These are phyloP conservation scores for Kluyveromyces lactis DNA, from an alignment of 805 yeast genomes.

Conservation along the genomic window DNA sequence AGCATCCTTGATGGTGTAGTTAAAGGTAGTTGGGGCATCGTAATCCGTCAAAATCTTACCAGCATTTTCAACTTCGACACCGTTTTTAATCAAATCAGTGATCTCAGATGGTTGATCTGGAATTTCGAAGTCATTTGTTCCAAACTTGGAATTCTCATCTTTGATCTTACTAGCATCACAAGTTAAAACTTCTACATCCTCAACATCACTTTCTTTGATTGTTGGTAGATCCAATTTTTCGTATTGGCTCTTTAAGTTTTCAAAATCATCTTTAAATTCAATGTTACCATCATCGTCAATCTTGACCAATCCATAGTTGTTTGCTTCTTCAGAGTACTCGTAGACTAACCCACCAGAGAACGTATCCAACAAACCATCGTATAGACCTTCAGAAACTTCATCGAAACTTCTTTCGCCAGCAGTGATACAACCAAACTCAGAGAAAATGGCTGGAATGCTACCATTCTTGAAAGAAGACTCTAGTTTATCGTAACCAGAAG, in stretches of 20 bases:
- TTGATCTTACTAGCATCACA: slow-evolving; percentile 36
- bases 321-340: slow-evolving; percentile 68
- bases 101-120: slow-evolving; percentile 41
- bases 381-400: slow-evolving; percentile 63
- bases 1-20: slow-evolving; percentile 33
- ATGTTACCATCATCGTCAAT: slow-evolving; percentile 38
- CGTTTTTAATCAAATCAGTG: slow-evolving; percentile 37
- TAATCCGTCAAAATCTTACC: slow-evolving; percentile 38
- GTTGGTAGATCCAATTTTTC: slow-evolving; percentile 30
- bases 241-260: slow-evolving; percentile 39
- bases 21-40: slow-evolving; percentile 30
- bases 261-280: slow-evolving; percentile 40
- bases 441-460: slow-evolving; percentile 58
- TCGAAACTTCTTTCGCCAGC: slow-evolving; percentile 74
- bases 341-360: slow-evolving; percentile 92
- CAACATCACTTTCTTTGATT: slow-evolving; percentile 32
- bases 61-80: slow-evolving; percentile 37
- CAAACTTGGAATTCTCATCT: slow-evolving; percentile 33
- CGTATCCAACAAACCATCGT: slow-evolving; percentile 54
- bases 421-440: slow-evolving; percentile 80
- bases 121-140: slow-evolving; percentile 37
- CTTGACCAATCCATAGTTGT: slow-evolving; percentile 69
- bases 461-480: slow-evolving; percentile 50
- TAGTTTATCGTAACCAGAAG: slow-evolving; percentile 61
- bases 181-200: slow-evolving; percentile 22